Evolutionary conservation across 2,329 filamentous ascomycete species (phyloP).

Genomic region (Nothophaeocryptopus gaeumannii): DNA sequence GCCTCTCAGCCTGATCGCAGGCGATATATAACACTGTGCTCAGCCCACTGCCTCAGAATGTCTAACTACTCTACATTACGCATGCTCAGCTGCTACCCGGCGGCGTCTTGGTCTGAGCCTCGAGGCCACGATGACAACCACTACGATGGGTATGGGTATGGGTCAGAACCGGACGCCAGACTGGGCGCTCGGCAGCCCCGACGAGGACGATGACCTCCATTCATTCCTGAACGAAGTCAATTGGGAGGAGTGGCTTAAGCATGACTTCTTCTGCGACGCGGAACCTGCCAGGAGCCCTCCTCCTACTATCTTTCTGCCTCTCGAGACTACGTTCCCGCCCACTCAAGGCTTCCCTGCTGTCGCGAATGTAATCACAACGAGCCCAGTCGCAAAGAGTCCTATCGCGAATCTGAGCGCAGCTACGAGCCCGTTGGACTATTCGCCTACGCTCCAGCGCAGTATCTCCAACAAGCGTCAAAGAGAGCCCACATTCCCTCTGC

Average conservation of each 20-base stretch:
- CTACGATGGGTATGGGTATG: slow-evolving; percentile 1
- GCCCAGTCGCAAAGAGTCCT: neutral
- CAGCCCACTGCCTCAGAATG: slow-evolving; percentile 4
- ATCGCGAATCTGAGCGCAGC: neutral
- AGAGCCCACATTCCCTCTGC: slow-evolving; percentile 1
- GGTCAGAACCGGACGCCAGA: neutral
- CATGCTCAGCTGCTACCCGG: neutral
- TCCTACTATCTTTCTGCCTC: neutral
- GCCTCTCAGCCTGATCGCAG: slow-evolving; percentile 10
- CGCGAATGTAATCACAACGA: neutral
- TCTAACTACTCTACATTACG: neutral
- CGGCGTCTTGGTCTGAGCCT: slow-evolving; percentile 6
- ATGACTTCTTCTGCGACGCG: neutral
- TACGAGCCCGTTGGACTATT: neutral
- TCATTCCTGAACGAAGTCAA: neutral
- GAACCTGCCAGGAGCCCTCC: neutral
- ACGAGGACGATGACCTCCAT: neutral
- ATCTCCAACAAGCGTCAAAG: slow-evolving; percentile 3
- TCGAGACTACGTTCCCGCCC: neutral
- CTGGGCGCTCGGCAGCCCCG: neutral
- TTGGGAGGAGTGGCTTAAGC: neutral
- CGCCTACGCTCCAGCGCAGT: neutral
- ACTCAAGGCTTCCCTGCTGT: no score
- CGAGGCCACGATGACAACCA: slow-evolving; percentile 9
- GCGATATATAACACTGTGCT: neutral